These are phyloP conservation scores for Anaeromyces robustus DNA, from an alignment of 192 early-diverging fungal genomes.

Conservation along the genomic window DNA sequence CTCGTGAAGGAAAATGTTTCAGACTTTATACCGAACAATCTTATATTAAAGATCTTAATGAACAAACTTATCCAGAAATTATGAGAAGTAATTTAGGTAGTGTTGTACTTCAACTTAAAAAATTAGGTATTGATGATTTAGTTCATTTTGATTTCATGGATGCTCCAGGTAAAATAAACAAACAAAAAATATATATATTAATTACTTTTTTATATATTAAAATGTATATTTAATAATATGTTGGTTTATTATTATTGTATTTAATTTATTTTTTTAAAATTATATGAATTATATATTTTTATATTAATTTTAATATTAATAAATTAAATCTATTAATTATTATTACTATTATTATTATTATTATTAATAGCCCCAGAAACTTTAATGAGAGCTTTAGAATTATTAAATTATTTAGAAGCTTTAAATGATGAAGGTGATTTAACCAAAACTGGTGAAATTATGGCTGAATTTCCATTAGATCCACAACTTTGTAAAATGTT, in stretches of 20 bases:
- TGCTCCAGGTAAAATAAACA: constrained; percentile 41
- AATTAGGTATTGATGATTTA: constrained; percentile 89
- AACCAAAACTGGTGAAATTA: constrained; percentile 61
- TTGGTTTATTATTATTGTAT: too few species aligned
- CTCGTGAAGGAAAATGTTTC: constrained; percentile 91
- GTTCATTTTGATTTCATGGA: constrained; percentile 99
- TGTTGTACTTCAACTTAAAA: constrained; percentile 95
- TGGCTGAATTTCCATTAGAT: constrained; percentile 96
- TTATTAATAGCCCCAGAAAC: constrained; percentile 70
- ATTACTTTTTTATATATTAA: too few species aligned
- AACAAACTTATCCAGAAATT: constrained; percentile 98
- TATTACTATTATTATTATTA: neutral
- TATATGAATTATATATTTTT: too few species aligned
- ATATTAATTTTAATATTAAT: neutral
- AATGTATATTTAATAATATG: too few species aligned
- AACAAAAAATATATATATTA: neutral
- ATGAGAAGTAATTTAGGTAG: constrained; percentile 86
- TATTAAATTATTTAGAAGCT: constrained; percentile 86
- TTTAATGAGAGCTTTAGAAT: constrained; percentile 90
- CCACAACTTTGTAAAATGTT: constrained; percentile 91
- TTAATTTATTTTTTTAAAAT: too few species aligned
- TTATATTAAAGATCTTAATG: constrained; percentile 80
- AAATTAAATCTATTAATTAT: neutral
- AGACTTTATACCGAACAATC: constrained; percentile 96
- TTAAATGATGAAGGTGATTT: constrained; percentile 90